phyloP scores from a whole-genome alignment of 2,329 filamentous ascomycete genomes.

The Geosmithia putterillii region DNA sequence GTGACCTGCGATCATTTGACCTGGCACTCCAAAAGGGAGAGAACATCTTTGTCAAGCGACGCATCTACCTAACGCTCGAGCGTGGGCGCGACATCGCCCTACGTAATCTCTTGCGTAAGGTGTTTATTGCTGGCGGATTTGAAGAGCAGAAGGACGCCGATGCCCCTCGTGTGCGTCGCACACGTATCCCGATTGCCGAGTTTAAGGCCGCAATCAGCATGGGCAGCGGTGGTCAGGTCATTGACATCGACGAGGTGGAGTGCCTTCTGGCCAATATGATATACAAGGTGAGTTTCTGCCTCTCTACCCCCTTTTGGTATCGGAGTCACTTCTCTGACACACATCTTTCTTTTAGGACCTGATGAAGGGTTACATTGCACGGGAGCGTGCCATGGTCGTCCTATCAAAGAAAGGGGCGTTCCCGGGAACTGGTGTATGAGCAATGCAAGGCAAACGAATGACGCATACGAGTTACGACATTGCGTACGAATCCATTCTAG shows the following conservation, averaged over 20 bases:
- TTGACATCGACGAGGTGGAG: conserved; percentile 89
- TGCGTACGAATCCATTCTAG: not conserved
- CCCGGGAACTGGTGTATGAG: conserved; percentile 66
- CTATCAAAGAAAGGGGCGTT: conserved; percentile 89
- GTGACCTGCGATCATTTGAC: conserved; percentile 77
- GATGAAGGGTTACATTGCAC: conserved; percentile 97
- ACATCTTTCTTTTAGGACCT: conserved; percentile 45
- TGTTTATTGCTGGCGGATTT: conserved; percentile 75
- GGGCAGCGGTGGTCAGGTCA: conserved; percentile 47
- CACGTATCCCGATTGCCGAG: conserved; percentile 69
- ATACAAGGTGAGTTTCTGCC: conserved; percentile 62
- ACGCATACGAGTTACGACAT: not conserved
- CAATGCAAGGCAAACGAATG: not conserved
- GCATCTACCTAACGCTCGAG: conserved; percentile 91
- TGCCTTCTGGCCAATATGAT: conserved; percentile 94
- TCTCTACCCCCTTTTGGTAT: not conserved
- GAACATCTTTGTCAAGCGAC: conserved; percentile 82
- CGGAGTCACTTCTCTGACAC: not conserved
- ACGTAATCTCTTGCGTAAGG: conserved; percentile 83
- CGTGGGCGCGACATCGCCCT: conserved; percentile 83
- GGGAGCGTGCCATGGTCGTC: conserved; percentile 81
- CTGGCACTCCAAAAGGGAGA: conserved; percentile 68
- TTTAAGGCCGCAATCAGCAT: conserved; percentile 78
- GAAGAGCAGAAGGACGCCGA: conserved; percentile 63
- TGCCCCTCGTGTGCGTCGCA: conserved; percentile 51